A percentile compares a stretch with the other conserved stretches of the same genome.
These are phyloP conservation scores for Cyclocybe cylindracea DNA, from an alignment of 768 basidiomycete species.

Conservation along the genomic window DNA sequence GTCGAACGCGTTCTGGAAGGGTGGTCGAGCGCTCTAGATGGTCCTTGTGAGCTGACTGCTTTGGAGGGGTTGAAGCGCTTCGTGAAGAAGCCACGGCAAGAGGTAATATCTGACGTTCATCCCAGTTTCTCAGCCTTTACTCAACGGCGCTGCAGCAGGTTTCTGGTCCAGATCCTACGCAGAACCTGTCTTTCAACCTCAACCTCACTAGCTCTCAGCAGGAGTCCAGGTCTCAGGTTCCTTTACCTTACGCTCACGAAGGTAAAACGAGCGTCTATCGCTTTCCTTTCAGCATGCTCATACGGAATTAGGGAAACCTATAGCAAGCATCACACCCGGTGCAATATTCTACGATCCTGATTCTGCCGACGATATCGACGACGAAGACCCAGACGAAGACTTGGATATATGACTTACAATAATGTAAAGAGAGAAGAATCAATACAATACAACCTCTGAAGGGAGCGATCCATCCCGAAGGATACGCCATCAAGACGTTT, in stretches of 20 bases:
- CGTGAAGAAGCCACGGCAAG: constrained; percentile 43
- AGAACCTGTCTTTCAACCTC: constrained; percentile 85
- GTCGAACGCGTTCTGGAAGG: constrained; percentile 67
- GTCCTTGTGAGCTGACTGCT: constrained; percentile 48
- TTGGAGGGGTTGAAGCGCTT: constrained; percentile 48
- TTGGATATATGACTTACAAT: constrained; percentile 62
- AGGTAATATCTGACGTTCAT: constrained; percentile 23
- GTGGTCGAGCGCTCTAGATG: constrained; percentile 42
- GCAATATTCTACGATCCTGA: constrained; percentile 90
- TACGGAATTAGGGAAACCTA: constrained; percentile 32
- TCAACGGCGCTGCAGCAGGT: constrained; percentile 2
- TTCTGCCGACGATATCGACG: constrained; percentile 92
- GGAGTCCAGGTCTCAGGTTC: constrained; percentile 76
- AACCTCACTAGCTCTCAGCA: constrained; percentile 81
- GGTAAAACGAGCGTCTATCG: constrained; percentile 39
- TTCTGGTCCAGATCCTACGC: constrained; percentile 56
- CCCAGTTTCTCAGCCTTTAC: neutral
- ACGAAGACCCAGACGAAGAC: constrained; percentile 96
- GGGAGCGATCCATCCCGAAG: too few relatives aligned
- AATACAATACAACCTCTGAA: neutral
- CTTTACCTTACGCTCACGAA: constrained; percentile 89
- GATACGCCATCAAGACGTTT: too few relatives aligned
- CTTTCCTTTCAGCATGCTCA: neutral
- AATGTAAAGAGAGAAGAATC: neutral
- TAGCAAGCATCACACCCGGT: constrained; percentile 27